Evolutionary conservation across 179 eudicot genomes (phyloP).

Genomic region (Amaranthus tricolor): DNA sequence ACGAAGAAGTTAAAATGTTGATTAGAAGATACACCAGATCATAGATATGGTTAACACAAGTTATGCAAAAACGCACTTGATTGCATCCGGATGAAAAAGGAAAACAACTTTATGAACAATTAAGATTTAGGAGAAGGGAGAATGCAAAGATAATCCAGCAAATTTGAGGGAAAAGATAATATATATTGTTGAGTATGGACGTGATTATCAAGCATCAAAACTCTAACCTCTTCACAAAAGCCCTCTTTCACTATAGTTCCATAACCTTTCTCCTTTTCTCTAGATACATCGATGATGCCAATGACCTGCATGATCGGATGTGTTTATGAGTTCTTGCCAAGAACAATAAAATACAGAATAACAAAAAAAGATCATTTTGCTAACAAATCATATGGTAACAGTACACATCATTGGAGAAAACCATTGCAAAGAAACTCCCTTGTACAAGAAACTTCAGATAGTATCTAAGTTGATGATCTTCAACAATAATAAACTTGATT

Average conservation of each 20-base stretch:
- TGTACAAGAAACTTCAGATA: neutral
- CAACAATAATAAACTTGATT: neutral
- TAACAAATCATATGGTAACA: neutral
- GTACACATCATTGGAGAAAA: neutral
- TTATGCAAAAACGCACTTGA: neutral
- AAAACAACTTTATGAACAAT: neutral
- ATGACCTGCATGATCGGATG: conserved; percentile 54
- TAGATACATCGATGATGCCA: conserved; percentile 79
- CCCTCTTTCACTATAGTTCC: conserved; percentile 85
- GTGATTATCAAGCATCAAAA: conserved; percentile 10
- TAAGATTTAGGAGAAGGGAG: neutral
- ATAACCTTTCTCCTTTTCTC: conserved; percentile 86
- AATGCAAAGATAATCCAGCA: neutral
- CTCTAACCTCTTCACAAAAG: conserved; percentile 88
- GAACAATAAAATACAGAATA: conserved; percentile 1
- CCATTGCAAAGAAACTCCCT: neutral
- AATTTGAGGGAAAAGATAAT: neutral
- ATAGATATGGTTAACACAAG: conserved; percentile 2
- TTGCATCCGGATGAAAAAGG: neutral
- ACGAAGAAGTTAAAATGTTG: conserved; percentile 7
- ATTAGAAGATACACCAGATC: conserved; percentile 13
- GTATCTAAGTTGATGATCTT: neutral
- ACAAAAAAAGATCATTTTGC: conserved; percentile 7
- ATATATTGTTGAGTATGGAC: neutral
- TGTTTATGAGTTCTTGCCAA: conserved; percentile 1